Evolutionary conservation across 106 monocot genomes (phyloP).

Genomic region (Chionographis japonica): DNA sequence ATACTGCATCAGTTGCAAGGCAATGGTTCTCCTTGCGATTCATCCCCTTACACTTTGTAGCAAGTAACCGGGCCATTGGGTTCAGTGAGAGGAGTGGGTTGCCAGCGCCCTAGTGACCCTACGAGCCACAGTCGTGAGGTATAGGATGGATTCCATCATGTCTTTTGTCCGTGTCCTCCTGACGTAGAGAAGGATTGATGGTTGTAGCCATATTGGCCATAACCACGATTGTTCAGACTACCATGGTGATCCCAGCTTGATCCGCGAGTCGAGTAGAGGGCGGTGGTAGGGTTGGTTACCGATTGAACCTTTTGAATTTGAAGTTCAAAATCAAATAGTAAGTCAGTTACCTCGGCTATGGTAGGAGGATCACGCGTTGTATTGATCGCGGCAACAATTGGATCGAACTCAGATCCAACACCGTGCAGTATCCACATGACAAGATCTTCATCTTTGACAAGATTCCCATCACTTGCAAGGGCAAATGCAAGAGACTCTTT

Average conservation of each 20-base stretch:
- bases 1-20: background rate
- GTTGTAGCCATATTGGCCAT: no score
- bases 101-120: background rate
- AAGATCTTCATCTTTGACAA: background rate
- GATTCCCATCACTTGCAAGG: background rate
- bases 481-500: background rate
- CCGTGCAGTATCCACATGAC: background rate
- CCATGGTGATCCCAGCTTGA: background rate
- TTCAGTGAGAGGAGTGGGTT: no score
- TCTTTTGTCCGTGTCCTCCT: background rate
- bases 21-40: background rate
- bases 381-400: background rate
- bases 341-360: background rate
- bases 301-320: background rate
- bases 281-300: background rate
- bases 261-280: background rate
- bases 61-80: no score
- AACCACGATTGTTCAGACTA: background rate
- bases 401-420: background rate
- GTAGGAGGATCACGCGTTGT: background rate
- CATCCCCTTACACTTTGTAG: no score
- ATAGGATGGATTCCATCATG: background rate
- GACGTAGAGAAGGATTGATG: background rate
- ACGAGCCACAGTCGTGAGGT: background rate
- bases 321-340: conserved; percentile 1